phyloP scores from a whole-genome alignment of 2,329 filamentous ascomycete species.

The Akanthomyces lecanii region DNA sequence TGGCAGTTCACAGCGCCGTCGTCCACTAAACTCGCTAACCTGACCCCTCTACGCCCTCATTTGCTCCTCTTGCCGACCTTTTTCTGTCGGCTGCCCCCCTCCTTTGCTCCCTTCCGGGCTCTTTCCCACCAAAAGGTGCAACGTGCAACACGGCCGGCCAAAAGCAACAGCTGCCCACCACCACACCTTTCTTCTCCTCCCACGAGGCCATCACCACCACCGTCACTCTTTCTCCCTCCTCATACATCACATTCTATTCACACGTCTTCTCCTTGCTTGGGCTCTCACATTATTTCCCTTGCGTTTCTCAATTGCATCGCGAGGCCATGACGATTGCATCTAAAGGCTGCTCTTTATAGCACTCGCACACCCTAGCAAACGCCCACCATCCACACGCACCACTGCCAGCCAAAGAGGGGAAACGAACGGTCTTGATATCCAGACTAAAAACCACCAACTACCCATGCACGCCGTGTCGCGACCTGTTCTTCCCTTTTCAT shows the following conservation, averaged over 20 bases:
- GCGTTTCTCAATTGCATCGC: background rate
- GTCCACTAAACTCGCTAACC: background rate
- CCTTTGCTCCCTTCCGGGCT: background rate
- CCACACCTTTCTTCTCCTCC: slow-evolving; percentile 2
- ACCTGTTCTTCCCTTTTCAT: background rate
- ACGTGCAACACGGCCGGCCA: background rate
- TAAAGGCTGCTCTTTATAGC: slow-evolving; percentile 7
- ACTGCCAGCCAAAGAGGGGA: slow-evolving; percentile 2
- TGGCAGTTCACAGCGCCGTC: background rate
- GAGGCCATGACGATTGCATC: slow-evolving; percentile 7
- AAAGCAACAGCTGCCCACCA: slow-evolving; percentile 4
- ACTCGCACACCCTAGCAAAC: background rate
- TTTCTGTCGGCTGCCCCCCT: background rate
- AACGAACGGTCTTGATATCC: background rate
- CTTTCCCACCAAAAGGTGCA: background rate
- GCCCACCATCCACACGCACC: background rate
- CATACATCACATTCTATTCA: background rate
- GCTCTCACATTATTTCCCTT: no score
- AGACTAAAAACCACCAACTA: background rate
- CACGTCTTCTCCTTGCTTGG: background rate
- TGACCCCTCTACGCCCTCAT: background rate
- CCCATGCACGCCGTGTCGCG: background rate
- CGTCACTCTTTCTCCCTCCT: background rate
- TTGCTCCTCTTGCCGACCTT: background rate
- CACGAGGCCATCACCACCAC: slow-evolving; percentile 15